These are phyloP conservation scores for Eudorina sp. DNA, from an alignment of 139 green algal genomes.

Conservation along the genomic window DNA sequence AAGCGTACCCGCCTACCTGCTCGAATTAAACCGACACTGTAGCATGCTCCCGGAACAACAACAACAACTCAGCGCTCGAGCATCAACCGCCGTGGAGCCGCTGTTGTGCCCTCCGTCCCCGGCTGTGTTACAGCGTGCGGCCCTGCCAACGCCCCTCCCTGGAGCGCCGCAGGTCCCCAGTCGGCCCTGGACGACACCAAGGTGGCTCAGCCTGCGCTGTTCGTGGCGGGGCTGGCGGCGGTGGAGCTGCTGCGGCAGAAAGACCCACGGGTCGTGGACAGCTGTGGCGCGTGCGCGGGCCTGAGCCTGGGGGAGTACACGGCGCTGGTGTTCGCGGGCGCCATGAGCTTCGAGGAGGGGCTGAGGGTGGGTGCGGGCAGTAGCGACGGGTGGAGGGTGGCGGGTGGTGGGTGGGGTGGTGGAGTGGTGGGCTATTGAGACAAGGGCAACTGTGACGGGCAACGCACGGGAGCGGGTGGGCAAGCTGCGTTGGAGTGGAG, in stretches of 20 bases:
- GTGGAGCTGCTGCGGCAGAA: conserved; percentile 77
- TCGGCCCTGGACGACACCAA: conserved; percentile 89
- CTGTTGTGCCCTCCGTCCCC: too few relatives aligned
- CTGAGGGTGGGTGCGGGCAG: conserved; percentile 73
- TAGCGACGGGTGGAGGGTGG: neutral
- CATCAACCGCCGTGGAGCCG: too few relatives aligned
- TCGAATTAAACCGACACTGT: too few relatives aligned
- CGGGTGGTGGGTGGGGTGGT: conserved; percentile 88
- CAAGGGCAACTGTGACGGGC: too few relatives aligned
- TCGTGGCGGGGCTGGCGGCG: conserved; percentile 90
- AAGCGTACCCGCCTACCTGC: too few relatives aligned
- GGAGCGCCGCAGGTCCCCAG: conserved; percentile 77
- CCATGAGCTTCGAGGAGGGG: conserved; percentile 91
- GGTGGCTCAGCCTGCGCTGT: conserved; percentile 86
- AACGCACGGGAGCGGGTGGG: too few relatives aligned
- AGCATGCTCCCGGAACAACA: too few relatives aligned
- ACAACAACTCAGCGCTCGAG: too few relatives aligned
- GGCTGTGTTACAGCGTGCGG: too few relatives aligned
- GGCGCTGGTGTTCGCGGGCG: conserved; percentile 90
- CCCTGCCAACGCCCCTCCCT: neutral
- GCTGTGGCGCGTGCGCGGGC: conserved; percentile 73
- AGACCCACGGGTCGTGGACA: conserved; percentile 58
- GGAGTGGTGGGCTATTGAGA: too few relatives aligned
- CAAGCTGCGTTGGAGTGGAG: too few relatives aligned
- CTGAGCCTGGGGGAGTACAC: conserved; percentile 94